Base-by-base conservation (phyloP, 2,329 filamentous ascomycete species). In the Mycosphaerella sp. region DNA sequence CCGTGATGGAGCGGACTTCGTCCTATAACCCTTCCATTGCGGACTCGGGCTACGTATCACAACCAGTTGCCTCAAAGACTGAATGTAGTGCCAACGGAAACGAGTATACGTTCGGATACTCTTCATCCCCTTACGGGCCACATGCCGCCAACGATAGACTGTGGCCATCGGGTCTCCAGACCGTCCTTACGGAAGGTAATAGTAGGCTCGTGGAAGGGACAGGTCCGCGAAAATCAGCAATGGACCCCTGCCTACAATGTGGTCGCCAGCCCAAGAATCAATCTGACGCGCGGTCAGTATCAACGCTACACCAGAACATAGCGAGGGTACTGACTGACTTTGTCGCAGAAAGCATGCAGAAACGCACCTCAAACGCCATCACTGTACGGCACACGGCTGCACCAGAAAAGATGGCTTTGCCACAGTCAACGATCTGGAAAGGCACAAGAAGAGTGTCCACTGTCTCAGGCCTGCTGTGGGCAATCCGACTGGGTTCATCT, bases 341-440 rank as follows among this genome's bases (percentile, higher is more conserved):
- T 44, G 26, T 23, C 26, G 48, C 46, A 95, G 89, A 55, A 95
- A 95, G 69, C 89, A 95, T 63, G 70, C 76, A 44, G 76, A 84
- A 17, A 83, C 84, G 46, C 89, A 95, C 68, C 75, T 72, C 1
- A 90, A 86, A 61, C 81, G 83, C 0, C 82, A 79, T 66, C 78
- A 72, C 54, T 95, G 90, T 65, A 64, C 76, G 3, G 70, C 80
- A 23, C 59, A 67, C 0, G 73, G 73, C 4, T 95, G 89, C 67
- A 60, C 65, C 26, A 77, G 83, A 10, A 61, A 56, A 14, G 73
- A 68, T 4, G 89, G 88, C 0, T 95, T 95, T 64, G 84, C 85
- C 14, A 95, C 89, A 0, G 70, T 74, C 14, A 95, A 95, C 67
- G 91, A 95, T 63, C 80, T 92, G 10, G 80, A 85, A n/a, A 78